These are phyloP conservation scores for Heterobasidion irregulare DNA, from an alignment of 1,284 basidiomycete species.

Conservation along the genomic window DNA sequence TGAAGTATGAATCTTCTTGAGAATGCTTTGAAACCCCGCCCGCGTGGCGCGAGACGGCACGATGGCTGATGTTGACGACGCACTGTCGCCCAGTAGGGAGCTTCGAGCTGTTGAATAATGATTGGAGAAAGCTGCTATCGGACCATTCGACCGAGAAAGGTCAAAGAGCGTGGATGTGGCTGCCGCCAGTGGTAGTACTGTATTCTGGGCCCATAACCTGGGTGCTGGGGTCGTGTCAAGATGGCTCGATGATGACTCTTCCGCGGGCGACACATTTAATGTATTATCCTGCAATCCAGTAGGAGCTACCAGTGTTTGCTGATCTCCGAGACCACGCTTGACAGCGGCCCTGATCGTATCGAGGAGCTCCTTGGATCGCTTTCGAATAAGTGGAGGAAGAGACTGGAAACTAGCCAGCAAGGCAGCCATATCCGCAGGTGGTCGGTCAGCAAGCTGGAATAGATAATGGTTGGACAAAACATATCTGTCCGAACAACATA, in stretches of 20 bases:
- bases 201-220: background rate
- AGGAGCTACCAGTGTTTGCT: background rate
- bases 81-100: conserved; percentile 14
- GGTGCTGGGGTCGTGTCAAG: conserved; percentile 1
- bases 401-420: conserved; percentile 48
- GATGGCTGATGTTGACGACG: background rate
- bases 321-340: conserved; percentile 21
- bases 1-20: conserved; percentile 31
- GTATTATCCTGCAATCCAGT: background rate
- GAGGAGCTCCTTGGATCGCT: conserved; percentile 53
- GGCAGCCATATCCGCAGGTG: conserved; percentile 51
- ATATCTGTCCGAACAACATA: conserved; percentile 33
- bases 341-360: conserved; percentile 48
- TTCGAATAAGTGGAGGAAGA: conserved; percentile 52
- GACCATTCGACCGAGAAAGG: background rate
- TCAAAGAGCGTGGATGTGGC: conserved; percentile 17
- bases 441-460: conserved; percentile 59
- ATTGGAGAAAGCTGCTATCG: no score
- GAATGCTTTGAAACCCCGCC: conserved; percentile 25
- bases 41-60: background rate
- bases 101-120: no score
- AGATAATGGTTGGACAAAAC: conserved; percentile 68
- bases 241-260: background rate
- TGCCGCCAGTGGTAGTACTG: conserved; percentile 6
- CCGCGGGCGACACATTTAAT: background rate